Evolutionary conservation across 2,329 filamentous ascomycete species (phyloP), one percentile per base, ranked within the genome.

Genomic region (Teratosphaeria gauchensis): DNA sequence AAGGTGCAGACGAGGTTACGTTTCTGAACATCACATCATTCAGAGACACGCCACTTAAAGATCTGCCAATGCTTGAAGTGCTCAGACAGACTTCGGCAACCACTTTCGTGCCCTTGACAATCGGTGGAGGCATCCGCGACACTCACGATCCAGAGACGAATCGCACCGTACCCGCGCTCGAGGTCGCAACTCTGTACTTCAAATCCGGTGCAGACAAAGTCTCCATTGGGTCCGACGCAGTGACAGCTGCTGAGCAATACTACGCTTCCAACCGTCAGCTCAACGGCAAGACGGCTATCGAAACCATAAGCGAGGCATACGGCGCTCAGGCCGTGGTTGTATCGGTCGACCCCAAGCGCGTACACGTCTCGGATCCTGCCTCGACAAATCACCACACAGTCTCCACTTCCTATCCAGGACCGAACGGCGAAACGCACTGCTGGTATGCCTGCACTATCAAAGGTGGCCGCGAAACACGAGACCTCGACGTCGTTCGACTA

Each of bases 361-460:
- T 97, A 11, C 96, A 95, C 74, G 88, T 96, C 57, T 69, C 78
- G 1, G 82, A 83, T 51, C 86, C 87, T 46, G 76, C 81, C 28
- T 83, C 86, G 55, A 91, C 89, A 57, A 81, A 82, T 0, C 86
- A 90, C 68, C 88, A 94, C 73, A 89, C 87, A 14, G 77, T 96
- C 69, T 77, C 81, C 69, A 96, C 92, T 0, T 72, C 75, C 0
- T 82, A 78, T 61, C 85, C 84, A 0, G 90, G 92, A 8, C 85
- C 89, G 24, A 81, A 82, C 51, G 91, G 91, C 31, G 89, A 96
- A 74, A 77, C 79, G 56, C 88, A 85, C 74, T 96, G 90, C 78
- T 99, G 92, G 92, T 99, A 96, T 73, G 92, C 94, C 59, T 97
- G 94, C 77, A 99, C 94, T 6, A 90, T 95, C 77, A 95, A 92